phyloP scores from a whole-genome alignment of 78 protist genomes.

The Tieghemostelium lacteum region DNA sequence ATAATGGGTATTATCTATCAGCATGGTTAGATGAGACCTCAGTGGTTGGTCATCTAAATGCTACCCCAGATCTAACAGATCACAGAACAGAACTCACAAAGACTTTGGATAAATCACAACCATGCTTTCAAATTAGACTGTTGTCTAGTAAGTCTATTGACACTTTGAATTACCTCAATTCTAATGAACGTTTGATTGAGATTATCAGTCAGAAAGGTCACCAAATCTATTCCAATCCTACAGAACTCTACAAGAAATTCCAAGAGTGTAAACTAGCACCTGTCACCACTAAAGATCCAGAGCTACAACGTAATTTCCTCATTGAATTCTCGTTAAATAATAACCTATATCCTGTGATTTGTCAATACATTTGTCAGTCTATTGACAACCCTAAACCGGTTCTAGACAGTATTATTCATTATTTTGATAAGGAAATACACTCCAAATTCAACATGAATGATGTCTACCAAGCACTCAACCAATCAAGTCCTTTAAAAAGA shows the following conservation, averaged over 20 bases:
- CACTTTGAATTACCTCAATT: conserved; percentile 14
- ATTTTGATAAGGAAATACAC: conserved; percentile 26
- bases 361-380: conserved; percentile 15
- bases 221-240: neutral
- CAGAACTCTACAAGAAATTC: conserved; percentile 3
- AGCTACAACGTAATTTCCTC: conserved; percentile 18
- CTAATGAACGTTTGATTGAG: conserved; percentile 30
- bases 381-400: conserved; percentile 38
- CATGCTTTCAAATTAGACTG: conserved; percentile 9
- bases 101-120: too few relatives aligned
- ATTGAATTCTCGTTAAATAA: conserved; percentile 35
- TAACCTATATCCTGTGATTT: conserved; percentile 23
- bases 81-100: too few relatives aligned
- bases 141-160: neutral
- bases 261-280: neutral
- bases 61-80: too few relatives aligned
- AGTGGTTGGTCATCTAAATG: too few relatives aligned
- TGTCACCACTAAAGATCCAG: neutral
- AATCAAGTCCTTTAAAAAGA: too few relatives aligned
- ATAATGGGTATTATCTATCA: neutral
- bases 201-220: conserved; percentile 18
- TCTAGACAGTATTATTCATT: conserved; percentile 26
- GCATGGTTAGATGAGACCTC: too few relatives aligned
- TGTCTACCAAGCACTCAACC: too few relatives aligned
- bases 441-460: conserved; percentile 5